phyloP scores from a whole-genome alignment of 108 stramenopile species.

The Cyclotella cryptica region DNA sequence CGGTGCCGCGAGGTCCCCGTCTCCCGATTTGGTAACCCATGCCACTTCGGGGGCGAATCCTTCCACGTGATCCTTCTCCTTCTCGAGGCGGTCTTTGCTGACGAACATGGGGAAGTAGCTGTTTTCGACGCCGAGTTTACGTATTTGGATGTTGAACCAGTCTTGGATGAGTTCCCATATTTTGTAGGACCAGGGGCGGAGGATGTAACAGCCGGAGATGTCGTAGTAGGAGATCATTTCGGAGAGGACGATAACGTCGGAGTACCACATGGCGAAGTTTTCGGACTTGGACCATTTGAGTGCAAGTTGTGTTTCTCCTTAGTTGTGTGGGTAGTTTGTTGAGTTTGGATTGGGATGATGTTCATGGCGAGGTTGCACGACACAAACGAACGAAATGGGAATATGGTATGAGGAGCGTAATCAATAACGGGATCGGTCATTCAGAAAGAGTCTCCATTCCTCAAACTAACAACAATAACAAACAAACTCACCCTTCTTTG shows the following conservation, averaged over 20 bases:
- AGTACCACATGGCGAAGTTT: conserved; percentile 98
- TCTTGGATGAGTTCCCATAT: conserved; percentile 99
- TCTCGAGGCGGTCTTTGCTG: conserved; percentile 88
- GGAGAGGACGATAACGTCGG: conserved; percentile 95
- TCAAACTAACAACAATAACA: background rate
- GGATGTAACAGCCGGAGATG: conserved; percentile 98
- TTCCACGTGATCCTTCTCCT: conserved; percentile 99
- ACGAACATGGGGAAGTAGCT: conserved; percentile 99
- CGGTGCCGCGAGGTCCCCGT: conserved; percentile 92
- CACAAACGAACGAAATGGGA: background rate
- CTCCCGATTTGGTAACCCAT: conserved; percentile 94
- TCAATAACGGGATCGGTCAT: too few species aligned
- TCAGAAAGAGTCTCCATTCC: background rate
- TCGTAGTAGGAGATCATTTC: conserved; percentile 99
- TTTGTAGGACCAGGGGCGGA: conserved; percentile 98
- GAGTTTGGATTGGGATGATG: background rate
- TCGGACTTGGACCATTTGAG: conserved; percentile 90
- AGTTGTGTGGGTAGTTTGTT: background rate
- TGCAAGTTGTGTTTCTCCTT: conserved; percentile 70
- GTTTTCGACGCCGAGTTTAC: conserved; percentile 92
- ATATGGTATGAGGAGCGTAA: too few species aligned
- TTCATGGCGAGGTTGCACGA: background rate
- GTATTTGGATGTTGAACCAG: conserved; percentile 94
- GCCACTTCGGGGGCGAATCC: conserved; percentile 99
- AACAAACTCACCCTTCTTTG: conserved; percentile 67